Percentiles rank a stretch among this genome's conserved stretches.
Evolutionary conservation across 2,329 filamentous ascomycete genomes (phyloP).

Genomic region (Aspergillus chevalieri): DNA sequence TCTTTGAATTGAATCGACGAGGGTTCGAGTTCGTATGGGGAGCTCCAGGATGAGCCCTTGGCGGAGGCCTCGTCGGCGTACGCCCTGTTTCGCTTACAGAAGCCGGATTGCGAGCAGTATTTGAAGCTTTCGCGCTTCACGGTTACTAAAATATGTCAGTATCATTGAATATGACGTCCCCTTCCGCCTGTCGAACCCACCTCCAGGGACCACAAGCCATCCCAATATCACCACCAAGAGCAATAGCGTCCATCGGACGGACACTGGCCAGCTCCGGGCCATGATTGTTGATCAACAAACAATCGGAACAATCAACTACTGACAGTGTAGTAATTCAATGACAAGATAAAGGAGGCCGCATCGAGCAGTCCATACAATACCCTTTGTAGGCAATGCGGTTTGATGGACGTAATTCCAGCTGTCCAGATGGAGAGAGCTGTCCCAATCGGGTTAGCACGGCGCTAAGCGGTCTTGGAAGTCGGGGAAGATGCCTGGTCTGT

Average conservation of each 20-base stretch:
- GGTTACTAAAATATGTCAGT: conserved; percentile 48
- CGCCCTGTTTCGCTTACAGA: conserved; percentile 90
- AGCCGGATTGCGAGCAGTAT: conserved; percentile 89
- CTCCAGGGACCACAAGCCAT: conserved; percentile 57
- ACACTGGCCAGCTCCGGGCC: conserved; percentile 47
- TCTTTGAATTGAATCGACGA: conserved; percentile 69
- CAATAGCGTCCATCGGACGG: conserved; percentile 59
- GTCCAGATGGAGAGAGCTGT: conserved; percentile 3
- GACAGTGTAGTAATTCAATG: conserved; percentile 10
- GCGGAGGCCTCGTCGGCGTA: conserved; percentile 72
- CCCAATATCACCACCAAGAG: conserved; percentile 55
- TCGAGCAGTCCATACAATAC: too few species aligned
- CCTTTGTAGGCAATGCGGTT: neutral
- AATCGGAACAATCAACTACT: conserved; percentile 32
- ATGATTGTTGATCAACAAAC: conserved; percentile 33
- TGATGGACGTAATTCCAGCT: conserved; percentile 10
- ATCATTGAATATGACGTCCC: neutral
- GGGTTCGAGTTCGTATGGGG: conserved; percentile 72
- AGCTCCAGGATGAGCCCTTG: conserved; percentile 62
- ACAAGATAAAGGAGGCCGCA: neutral
- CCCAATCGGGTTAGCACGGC: neutral
- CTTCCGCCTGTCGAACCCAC: conserved; percentile 42
- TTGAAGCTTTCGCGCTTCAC: conserved; percentile 99
- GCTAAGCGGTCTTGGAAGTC: neutral
- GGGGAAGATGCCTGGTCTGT: neutral